Base-by-base conservation (phyloP, 805 yeast species). In the Ogataea nakhonphanomensis region DNA sequence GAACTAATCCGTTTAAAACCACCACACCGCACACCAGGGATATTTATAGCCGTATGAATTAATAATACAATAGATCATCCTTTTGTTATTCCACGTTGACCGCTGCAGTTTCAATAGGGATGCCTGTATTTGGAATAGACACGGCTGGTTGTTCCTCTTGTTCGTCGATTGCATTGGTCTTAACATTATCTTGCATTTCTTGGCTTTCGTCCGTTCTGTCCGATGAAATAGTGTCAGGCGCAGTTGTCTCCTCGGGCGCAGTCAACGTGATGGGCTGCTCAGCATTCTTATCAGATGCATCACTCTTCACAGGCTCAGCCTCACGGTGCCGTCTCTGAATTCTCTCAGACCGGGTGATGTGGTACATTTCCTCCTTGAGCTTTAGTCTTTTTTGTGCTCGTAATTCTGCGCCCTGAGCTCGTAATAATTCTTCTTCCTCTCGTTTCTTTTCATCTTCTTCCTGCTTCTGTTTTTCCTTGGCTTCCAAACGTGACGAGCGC, bases 401-500 rank as follows among this genome's bases (percentile, higher is more conserved):
- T 20, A 74, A 49, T 37, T 67, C 69, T 7, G 72, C 67, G 17
- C 77, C 74, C 28, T 69, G 65, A 35, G 62, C 59, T 35, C 70
- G 64, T 28, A 71, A 64, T 31, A 68, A 65, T 40, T 72, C 71
- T 34, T 69, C 76, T 41, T 73, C 67, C 33, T 69, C 69, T 42
- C 67, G 70, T 23, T 65, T 57, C 35, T 64, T 64, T 37, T 69
- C 69, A 14, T 73, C 76, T 46, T 83, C 87, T 45, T 79, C 84
- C 33, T 57, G 65, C 40, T 58, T 67, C 36, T 64, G 71, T 44
- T 62, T 64, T 46, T 76, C 79, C 53, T 76, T 79, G 13, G 83
- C 84, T 49, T 81, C 85, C 31, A 85, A 60, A 60, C 93, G 71
- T 1, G 88, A 77, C 0, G 91, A 84, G 49, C 87, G 70, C 53